These are phyloP conservation scores for Leccinum ochraceum DNA, from an alignment of 768 basidiomycete genomes.

Conservation along the genomic window DNA sequence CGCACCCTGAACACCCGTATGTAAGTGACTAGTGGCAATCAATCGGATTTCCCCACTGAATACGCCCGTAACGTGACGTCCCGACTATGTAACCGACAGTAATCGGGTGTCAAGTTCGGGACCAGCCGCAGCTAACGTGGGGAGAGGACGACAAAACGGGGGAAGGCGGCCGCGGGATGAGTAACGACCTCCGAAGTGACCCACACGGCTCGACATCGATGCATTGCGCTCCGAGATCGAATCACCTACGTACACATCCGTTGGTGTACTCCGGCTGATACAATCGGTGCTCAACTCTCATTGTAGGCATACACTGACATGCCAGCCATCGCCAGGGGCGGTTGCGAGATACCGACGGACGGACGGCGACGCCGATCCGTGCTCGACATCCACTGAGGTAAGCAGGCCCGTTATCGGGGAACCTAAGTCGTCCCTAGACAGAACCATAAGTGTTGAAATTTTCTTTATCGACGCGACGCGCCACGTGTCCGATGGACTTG, in stretches of 20 bases:
- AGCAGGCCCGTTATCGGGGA: not conserved
- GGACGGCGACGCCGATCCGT: not conserved
- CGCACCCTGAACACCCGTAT: not conserved
- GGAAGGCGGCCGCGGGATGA: not conserved
- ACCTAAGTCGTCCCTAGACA: not conserved
- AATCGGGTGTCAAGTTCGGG: not conserved
- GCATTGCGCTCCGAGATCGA: not conserved
- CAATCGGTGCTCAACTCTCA: not conserved
- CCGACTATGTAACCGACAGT: not conserved
- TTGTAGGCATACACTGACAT: not conserved
- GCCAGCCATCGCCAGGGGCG: not conserved
- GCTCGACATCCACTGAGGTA: not conserved
- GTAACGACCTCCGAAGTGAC: not conserved
- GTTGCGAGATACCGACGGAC: not conserved
- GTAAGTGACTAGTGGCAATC: not conserved
- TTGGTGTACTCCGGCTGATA: not conserved
- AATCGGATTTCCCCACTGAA: not conserved
- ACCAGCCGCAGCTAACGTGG: not conserved
- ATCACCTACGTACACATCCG: too few species aligned
- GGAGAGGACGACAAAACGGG: not conserved
- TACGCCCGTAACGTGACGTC: not conserved
- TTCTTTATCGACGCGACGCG: not conserved
- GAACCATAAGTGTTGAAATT: not conserved
- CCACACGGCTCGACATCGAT: not conserved
- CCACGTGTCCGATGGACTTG: conserved; percentile 1